Base-by-base conservation (phyloP, 345 rosid genomes). In the Hibiscus syriacus region DNA sequence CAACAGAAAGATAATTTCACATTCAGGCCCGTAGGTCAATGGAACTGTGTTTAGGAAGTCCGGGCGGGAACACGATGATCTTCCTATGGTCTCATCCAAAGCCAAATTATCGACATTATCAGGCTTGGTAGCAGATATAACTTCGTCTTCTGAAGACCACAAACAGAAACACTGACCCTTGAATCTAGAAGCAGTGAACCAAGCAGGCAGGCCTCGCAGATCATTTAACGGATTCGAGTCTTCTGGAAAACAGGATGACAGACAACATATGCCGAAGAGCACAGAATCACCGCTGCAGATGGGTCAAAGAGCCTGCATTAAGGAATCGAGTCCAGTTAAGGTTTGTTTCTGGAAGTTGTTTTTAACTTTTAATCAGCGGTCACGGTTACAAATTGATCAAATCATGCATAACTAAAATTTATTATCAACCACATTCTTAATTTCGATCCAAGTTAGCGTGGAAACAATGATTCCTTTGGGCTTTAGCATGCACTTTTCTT, bases 1-100 rank as follows among this genome's bases (percentile, higher is more conserved):
- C 58, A 75, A 73, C 12, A 71, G 67, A 3, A 70, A 53, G 71
- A 76, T 80, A 69, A 82, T 76, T 50, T 82, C 88, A 5, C 82
- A 76, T 72, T 84, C 90, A 2, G 93, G 90, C 43, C 90, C 92
- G 12, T 58, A 83, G 69, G 79, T 75, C 65, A 79, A 66, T 5
- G 83, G 82, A 10, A 30, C 64, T 13, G 71, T 69, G 61, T 77
- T 71, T 76, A 62, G 68, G 19, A 85, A 80, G 70, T 34, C 64
- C 20, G 75, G 73, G 17, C 78, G 75, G 57, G 80, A 79, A 59
- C 66, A 48, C 11, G 66, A 78, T 56, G 69, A 79, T 69, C 70
- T 66, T 66, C 59, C 49, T 14, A 38, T 45, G 27, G 30, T 63
- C 50, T 61, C 82, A 23, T 54, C 55, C 6, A 73, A 76, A 66